Evolutionary conservation across 352 stramenopile genomes (phyloP).

Genomic region (Halophytophthora batemanensis): DNA sequence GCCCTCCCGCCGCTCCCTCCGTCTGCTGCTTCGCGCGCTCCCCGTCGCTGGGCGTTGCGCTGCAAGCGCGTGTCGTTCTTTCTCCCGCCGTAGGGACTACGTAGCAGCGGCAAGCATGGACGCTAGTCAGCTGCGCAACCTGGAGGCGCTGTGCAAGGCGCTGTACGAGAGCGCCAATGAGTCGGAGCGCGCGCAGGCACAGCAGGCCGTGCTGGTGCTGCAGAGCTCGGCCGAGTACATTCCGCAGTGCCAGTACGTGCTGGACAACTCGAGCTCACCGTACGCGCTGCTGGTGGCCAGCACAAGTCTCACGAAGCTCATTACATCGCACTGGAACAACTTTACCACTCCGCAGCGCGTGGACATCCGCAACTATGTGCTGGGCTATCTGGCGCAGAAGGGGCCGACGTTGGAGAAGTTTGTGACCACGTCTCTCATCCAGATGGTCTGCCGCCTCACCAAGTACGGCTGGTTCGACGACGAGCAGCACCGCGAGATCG

Average conservation of each 20-base stretch:
- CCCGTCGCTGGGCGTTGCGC: not conserved
- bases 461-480: slow-evolving; percentile 99
- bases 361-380: slow-evolving; percentile 97
- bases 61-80: not conserved
- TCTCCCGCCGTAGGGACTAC: not conserved
- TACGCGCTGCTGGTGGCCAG: slow-evolving; percentile 96
- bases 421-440: slow-evolving; percentile 94
- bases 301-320: slow-evolving; percentile 96
- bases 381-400: slow-evolving; percentile 96
- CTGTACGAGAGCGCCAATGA: slow-evolving; percentile 81
- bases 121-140: slow-evolving; percentile 68
- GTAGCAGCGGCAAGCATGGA: slow-evolving; percentile 55
- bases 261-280: slow-evolving; percentile 94
- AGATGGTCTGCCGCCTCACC: slow-evolving; percentile 97
- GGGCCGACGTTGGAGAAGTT: slow-evolving; percentile 93
- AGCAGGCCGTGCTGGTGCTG: slow-evolving; percentile 82
- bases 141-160: slow-evolving; percentile 75
- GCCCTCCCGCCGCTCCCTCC: no score
- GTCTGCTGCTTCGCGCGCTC: not conserved
- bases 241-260: slow-evolving; percentile 98
- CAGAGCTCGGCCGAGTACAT: slow-evolving; percentile 96
- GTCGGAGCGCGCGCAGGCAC: slow-evolving; percentile 65
- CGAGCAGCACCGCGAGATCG: slow-evolving; percentile 94
- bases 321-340: slow-evolving; percentile 96
- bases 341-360: slow-evolving; percentile 84